Base-by-base conservation (phyloP, 768 basidiomycete species). In the Phanerodontia chrysosporium region DNA sequence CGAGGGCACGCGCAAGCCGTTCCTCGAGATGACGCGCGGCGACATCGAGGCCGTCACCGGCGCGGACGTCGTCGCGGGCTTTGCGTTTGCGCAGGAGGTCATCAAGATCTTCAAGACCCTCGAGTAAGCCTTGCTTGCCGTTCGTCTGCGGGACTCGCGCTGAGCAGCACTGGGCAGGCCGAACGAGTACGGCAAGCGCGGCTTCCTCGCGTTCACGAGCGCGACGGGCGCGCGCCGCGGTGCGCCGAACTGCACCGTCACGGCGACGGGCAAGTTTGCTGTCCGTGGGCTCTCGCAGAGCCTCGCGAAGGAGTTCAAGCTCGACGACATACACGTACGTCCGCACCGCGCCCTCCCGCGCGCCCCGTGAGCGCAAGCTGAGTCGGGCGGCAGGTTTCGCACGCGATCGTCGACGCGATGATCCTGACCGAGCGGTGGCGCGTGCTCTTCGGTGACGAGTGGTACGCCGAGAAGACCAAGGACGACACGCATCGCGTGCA, bases 221-320 rank as follows among this genome's bases (percentile, higher is more conserved):
- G 89, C 89, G 1, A 90, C 89, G 7, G 84, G 89, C 6, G 78
- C 83, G 55, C 57, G 81, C 21, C 74, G 89, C 56, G 89, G 89
- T 5, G 55, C 60, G 51, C 60, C 60, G 27, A 89, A 88, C 57
- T 72, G 73, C 2, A 72, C 70, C 0, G 87, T 86, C 0, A 85
- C 84, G 52, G 76, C 88, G 3, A 82, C 86, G 2, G 81, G 81
- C 0, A 90, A 89, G 67, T 82, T 80, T 53, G 88, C 81, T 3
- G 32, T 83, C 35, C 75, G 89, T 45, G 84, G 83, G 0, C 73
- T 90, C 48, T 80, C 82, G 0, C 89, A 90, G 72, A 87, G 87
- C 63, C 70, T 90, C 65, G 81, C 83, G 8, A 89, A 89, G 70
- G 88, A 90, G 66, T 90, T 89, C 66, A 83, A 83, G 25, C 84